Evolutionary conservation across 495 filamentous ascomycete species (phyloP), one percentile per base, ranked within the genome.

Genomic region (Hypoxylon fragiforme): DNA sequence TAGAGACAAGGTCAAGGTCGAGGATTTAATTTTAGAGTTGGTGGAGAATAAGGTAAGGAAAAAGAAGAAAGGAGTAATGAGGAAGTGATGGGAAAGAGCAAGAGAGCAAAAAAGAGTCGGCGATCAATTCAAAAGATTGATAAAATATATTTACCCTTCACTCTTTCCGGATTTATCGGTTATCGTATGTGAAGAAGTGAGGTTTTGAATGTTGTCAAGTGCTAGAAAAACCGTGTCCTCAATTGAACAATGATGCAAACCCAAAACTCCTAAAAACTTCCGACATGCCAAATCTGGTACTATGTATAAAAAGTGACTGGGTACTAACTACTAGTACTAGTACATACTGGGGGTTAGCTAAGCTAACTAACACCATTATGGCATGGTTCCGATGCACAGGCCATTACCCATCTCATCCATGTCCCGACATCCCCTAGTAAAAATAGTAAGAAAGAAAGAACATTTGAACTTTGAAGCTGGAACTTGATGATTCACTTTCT

Each of bases 221-320:
- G 57, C 56, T 60, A 61, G 62, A 67, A 51, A 11, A 65, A 68
- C 65, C 65, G 65, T 68, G 65, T 68, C 65, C 65, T 68, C 62
- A 68, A 68, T 65, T 65, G 52, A 37, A 59, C 42, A 60, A 57
- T 64, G 63, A 66, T 66, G 63, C 60, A 66, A 64, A 52, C 32
- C 21, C 34, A 50, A 57, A 57, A 62, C 16, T 44, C 53, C 58
- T 53, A 32, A 50, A 57, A 57, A 57, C 16, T 49, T 62, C 58
- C 58, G 53, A 62, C 52, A 62, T 57, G 53, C 58, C 58, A 62
- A 46, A 62, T n/a, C n/a, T n/a, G n/a, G n/a, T n/a, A n/a, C n/a
- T n/a, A n/a, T n/a, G n/a, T n/a, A n/a, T n/a, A n/a, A n/a, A n/a
- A n/a, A n/a, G n/a, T n/a, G n/a, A n/a, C n/a, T n/a, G n/a, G n/a